Conservation (phyloP, 2,329 filamentous ascomycete genomes). For the Metarhizium rileyi region DNA sequence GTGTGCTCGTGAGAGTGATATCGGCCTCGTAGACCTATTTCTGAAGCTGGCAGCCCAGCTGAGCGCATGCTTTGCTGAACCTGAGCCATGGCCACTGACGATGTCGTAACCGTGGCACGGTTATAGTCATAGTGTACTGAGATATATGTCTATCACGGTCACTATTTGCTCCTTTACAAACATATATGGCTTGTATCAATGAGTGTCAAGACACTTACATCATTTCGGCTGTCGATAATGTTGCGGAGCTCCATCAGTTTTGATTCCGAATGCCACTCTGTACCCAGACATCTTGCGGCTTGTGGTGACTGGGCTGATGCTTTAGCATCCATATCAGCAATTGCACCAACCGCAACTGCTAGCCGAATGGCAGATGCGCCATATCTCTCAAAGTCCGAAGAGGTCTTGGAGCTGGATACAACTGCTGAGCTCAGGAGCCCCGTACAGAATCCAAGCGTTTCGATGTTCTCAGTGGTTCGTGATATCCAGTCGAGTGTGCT, state of each 20-base stretch:
- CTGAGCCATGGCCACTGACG: background rate
- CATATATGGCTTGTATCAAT: background rate
- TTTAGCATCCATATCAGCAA: background rate
- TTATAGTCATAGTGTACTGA: background rate
- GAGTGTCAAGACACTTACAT: background rate
- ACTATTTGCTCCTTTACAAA: background rate
- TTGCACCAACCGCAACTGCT: background rate
- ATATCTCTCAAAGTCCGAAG: background rate
- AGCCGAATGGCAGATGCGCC: background rate
- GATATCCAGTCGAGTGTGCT: background rate
- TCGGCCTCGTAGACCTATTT: background rate
- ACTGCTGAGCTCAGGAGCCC: background rate
- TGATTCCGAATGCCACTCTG: background rate
- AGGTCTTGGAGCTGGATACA: background rate
- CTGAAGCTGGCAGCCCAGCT: background rate
- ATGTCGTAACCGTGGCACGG: background rate
- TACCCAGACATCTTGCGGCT: background rate
- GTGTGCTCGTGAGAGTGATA: background rate
- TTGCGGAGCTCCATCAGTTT: background rate
- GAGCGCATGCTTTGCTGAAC: background rate
- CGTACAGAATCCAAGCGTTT: background rate
- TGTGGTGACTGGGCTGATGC: background rate
- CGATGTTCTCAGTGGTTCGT: background rate
- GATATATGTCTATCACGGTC: background rate
- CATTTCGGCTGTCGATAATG: background rate